phyloP scores from a whole-genome alignment of 73 alveolate species.

The Tetrahymena elliotti region DNA sequence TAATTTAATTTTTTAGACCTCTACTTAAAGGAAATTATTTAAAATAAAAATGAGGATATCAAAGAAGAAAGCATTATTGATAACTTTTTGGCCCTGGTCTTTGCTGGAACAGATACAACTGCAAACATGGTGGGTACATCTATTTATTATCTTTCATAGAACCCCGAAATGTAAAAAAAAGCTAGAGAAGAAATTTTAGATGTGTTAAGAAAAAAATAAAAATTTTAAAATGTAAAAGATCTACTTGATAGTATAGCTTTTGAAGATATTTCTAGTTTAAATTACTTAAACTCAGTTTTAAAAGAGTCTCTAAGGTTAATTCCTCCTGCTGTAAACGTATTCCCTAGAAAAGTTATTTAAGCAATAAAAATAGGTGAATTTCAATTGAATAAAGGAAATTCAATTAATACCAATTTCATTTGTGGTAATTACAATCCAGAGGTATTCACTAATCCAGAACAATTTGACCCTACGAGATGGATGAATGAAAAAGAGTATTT shows the following conservation, averaged over 20 bases:
- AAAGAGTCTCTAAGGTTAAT: neutral
- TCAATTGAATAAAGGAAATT: neutral
- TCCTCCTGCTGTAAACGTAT: neutral
- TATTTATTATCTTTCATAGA: neutral
- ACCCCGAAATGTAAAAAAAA: neutral
- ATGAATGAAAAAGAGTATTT: neutral
- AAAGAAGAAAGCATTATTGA: neutral
- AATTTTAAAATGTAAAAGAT: neutral
- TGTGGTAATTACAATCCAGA: neutral
- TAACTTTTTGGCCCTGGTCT: neutral
- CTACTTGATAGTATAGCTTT: neutral
- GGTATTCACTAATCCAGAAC: neutral
- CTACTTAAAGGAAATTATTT: neutral
- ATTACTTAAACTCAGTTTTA: neutral
- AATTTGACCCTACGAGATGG: slow-evolving; percentile 30
- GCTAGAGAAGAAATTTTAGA: neutral
- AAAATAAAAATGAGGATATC: neutral
- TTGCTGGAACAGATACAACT: neutral
- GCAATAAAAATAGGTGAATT: slow-evolving; percentile 8
- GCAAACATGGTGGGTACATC: neutral
- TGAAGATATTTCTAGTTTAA: neutral
- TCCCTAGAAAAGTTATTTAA: neutral
- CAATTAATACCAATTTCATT: neutral
- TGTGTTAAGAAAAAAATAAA: neutral
- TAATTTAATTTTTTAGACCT: neutral